phyloP scores from a whole-genome alignment of 352 stramenopile genomes.

The Phytophthora cryptogea region DNA sequence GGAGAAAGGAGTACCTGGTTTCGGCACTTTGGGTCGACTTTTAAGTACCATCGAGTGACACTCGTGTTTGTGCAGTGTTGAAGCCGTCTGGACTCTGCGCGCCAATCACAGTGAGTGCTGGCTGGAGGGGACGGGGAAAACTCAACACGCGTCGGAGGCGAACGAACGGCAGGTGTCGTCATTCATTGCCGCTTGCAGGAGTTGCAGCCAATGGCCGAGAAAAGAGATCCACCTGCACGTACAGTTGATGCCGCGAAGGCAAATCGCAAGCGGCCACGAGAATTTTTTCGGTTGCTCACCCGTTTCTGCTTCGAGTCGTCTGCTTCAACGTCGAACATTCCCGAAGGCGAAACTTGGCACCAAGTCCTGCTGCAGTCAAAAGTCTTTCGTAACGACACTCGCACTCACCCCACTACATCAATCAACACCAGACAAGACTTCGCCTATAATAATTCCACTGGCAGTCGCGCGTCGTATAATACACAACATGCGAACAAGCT shows the following conservation, averaged over 20 bases:
- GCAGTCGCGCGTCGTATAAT: no score
- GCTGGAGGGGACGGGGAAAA: constrained; percentile 2
- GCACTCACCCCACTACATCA: no score
- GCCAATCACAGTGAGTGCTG: not conserved
- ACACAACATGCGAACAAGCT: no score
- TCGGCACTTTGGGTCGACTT: not conserved
- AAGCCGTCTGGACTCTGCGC: not conserved
- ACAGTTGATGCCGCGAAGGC: not conserved
- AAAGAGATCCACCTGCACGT: no score
- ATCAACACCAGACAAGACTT: no score
- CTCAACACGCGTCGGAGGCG: not conserved
- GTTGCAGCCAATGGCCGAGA: no score
- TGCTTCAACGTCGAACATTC: constrained; percentile 34
- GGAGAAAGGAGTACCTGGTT: not conserved
- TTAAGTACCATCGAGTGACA: not conserved
- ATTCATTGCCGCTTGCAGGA: not conserved
- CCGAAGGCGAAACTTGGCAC: constrained; percentile 7
- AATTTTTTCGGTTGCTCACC: constrained; percentile 27
- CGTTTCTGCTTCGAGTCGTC: constrained; percentile 12
- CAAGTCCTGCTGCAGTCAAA: not conserved
- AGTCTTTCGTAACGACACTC: not conserved
- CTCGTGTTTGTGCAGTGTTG: not conserved
- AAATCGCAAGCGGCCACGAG: constrained; percentile 27
- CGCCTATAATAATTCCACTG: no score
- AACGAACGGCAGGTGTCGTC: not conserved